Base-by-base conservation (phyloP, 176 grass and related monocot species). In the Cenchrus americanus region DNA sequence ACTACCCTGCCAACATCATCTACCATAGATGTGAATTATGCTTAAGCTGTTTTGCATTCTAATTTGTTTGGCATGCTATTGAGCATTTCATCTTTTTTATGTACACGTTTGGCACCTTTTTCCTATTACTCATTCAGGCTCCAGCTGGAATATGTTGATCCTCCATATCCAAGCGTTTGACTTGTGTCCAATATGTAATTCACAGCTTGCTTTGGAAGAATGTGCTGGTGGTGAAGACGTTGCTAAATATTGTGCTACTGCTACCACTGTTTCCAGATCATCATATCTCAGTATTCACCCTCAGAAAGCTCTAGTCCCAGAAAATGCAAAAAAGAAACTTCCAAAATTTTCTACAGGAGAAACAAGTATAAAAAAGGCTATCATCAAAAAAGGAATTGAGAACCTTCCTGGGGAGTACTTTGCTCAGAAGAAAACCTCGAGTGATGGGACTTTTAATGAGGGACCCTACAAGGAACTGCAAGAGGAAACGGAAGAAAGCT, bases 341-440 rank as follows among this genome's bases (percentile, higher is more conserved):
- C 70, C 77, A 15, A 83, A 63, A 76, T 75, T 47, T 54, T 86
- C 84, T 57, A 67, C 61, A 40, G 81, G 84, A 70, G 92, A 87
- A 42, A 70, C 77, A 50, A 77, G 47, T 70, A 74, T 81, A 58
- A 91, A 81, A 67, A 80, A 61, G 44, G 54, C 79, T 18, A 42
- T 92, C 18, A 94, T 94, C 69, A 71, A 82, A 53, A 51, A 88
- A 62, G 87, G 87, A 53, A 89, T 92, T 22, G 92, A 71, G 49
- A 94, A 89, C 77, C 92, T 94, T 70, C 92, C 92, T 37, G 42
- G 86, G 27, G 78, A 34, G 48, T 24, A 80, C 30, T 52, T 40
- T 41, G 27, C 77, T 51, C 62, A 80, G 7, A 66, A 46, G 46
- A 66, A 23, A 51, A 80, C 63, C 41, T 41, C 13, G 14, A 54